phyloP scores from a whole-genome alignment of 345 rosid species.

The Leavenworthia alabamica region DNA sequence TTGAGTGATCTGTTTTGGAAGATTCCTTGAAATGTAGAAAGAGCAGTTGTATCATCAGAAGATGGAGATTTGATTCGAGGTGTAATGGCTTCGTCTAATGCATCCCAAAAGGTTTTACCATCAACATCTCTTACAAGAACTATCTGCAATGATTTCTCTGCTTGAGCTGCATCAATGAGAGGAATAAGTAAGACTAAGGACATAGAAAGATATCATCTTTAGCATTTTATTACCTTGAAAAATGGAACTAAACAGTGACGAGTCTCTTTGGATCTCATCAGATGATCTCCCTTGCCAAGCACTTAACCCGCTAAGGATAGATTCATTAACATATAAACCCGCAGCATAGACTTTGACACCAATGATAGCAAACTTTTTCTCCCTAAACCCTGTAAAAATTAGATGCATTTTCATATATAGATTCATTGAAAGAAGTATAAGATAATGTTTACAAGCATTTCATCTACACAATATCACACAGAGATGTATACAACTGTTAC shows the following conservation, averaged over 20 bases:
- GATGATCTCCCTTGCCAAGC: conserved; percentile 54
- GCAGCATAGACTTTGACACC: conserved; percentile 89
- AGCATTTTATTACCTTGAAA: conserved; percentile 41
- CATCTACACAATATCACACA: not conserved
- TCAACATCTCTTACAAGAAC: conserved; percentile 89
- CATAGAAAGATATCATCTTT: not conserved
- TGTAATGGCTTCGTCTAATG: conserved; percentile 66
- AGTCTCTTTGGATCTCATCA: conserved; percentile 46
- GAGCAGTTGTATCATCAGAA: conserved; percentile 48
- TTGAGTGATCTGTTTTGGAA: conserved; percentile 67
- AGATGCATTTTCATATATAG: not conserved
- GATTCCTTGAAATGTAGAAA: conserved; percentile 53
- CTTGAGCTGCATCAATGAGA: conserved; percentile 36
- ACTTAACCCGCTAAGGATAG: conserved; percentile 38
- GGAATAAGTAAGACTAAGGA: not conserved
- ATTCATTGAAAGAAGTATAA: not conserved
- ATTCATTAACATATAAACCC: conserved; percentile 50
- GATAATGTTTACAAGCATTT: not conserved
- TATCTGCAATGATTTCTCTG: conserved; percentile 68
- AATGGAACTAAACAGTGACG: conserved; percentile 46
- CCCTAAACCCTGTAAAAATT: conserved; percentile 61
- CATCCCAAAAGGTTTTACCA: conserved; percentile 94
- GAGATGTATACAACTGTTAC: too few relatives aligned
- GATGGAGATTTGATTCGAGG: conserved; percentile 59
- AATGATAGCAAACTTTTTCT: conserved; percentile 76